Conservation (phyloP, 2,329 filamentous ascomycete species). For the Microascus cirrosus region DNA sequence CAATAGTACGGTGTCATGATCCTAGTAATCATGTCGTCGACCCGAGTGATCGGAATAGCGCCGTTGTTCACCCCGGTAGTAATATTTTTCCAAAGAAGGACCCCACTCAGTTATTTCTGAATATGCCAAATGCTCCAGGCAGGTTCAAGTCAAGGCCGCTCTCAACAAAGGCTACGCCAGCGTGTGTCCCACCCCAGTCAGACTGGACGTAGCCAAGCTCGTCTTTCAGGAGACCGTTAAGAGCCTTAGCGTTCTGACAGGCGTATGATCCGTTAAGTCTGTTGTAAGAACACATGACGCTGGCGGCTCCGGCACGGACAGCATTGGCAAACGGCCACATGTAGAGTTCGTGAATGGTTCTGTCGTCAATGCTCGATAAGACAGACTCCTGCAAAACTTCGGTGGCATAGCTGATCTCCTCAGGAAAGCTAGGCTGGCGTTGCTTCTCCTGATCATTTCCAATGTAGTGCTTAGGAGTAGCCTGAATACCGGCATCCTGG, state of each 20-base stretch:
- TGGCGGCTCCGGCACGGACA: constrained; percentile 46
- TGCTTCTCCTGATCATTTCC: constrained; percentile 65
- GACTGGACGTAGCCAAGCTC: constrained; percentile 41
- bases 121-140: constrained; percentile 22
- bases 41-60: background rate
- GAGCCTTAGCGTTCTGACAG: constrained; percentile 56
- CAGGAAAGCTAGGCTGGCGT: constrained; percentile 42
- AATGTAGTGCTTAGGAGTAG: constrained; percentile 42
- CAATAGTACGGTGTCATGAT: background rate
- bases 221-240: constrained; percentile 56
- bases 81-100: background rate
- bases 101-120: background rate
- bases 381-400: constrained; percentile 18
- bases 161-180: background rate
- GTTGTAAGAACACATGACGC: constrained; percentile 52
- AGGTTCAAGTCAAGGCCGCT: constrained; percentile 14
- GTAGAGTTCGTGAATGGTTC: constrained; percentile 36
- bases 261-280: constrained; percentile 61
- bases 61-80: background rate
- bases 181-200: background rate
- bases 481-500: constrained; percentile 31
- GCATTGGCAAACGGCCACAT: constrained; percentile 51
- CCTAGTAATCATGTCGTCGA: background rate
- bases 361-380: constrained; percentile 48
- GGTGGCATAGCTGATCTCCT: constrained; percentile 24